Evolutionary conservation across 805 yeast genomes (phyloP).

Genomic region (Lipomyces starkeyi): DNA sequence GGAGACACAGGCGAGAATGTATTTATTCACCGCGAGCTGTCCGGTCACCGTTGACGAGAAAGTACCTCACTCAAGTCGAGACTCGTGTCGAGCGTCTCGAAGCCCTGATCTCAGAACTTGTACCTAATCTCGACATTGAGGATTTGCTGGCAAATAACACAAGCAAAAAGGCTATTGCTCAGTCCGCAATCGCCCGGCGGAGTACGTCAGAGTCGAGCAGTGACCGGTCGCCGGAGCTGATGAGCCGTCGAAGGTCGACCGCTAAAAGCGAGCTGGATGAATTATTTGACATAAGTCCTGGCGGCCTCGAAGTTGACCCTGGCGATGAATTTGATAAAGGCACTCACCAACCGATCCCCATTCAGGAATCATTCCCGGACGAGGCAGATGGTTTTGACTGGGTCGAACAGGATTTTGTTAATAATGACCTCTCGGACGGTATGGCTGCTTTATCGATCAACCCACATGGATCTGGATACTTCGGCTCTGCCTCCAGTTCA

Average conservation of each 20-base stretch:
- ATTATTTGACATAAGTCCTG: slow-evolving; percentile 11
- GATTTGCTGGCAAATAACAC: slow-evolving; percentile 41
- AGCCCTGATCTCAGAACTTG: slow-evolving; percentile 50
- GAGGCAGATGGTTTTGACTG: slow-evolving; percentile 64
- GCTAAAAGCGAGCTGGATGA: slow-evolving; percentile 25
- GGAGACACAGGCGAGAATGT: slow-evolving; percentile 74
- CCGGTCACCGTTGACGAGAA: slow-evolving; percentile 81
- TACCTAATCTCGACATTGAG: slow-evolving; percentile 58
- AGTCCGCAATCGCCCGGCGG: slow-evolving; percentile 16
- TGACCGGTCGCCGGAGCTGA: slow-evolving; percentile 23
- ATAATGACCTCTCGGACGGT: slow-evolving; percentile 54
- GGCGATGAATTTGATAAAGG: slow-evolving; percentile 15
- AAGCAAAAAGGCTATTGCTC: slow-evolving; percentile 30
- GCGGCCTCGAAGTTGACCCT: slow-evolving; percentile 9
- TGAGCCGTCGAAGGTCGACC: slow-evolving; percentile 11
- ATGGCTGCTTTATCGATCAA: slow-evolving; percentile 65
- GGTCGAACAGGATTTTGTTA: slow-evolving; percentile 56
- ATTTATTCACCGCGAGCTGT: slow-evolving; percentile 77
- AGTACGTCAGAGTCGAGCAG: slow-evolving; percentile 13
- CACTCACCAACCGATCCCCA: slow-evolving; percentile 30
- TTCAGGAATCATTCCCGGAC: slow-evolving; percentile 49
- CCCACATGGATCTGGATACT: slow-evolving; percentile 64
- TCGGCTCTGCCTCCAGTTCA: slow-evolving; percentile 68
- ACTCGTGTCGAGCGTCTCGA: slow-evolving; percentile 58
- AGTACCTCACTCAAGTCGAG: slow-evolving; percentile 73